Evolutionary conservation across 345 rosid species (phyloP).

Genomic region (Syzygium jambos): DNA sequence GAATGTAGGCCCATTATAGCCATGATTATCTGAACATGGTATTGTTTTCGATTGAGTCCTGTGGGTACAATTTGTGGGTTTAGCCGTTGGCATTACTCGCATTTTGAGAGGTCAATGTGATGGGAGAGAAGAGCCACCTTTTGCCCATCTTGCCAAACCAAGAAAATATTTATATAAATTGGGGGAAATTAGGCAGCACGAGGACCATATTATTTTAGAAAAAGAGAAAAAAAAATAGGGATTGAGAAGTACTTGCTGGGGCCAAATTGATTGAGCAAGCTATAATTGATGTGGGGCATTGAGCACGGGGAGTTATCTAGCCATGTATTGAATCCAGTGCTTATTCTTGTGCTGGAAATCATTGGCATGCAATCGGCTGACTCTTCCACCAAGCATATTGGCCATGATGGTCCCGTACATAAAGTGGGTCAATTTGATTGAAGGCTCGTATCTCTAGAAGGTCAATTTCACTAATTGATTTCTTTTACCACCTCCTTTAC

Average conservation of each 20-base stretch:
- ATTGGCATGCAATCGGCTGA: neutral
- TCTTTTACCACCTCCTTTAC: neutral
- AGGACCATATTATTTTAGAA: neutral
- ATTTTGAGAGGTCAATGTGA: neutral
- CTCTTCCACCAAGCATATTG: no score
- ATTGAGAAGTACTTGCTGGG: neutral
- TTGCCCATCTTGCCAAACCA: neutral
- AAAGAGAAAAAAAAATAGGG: neutral
- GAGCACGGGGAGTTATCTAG: neutral
- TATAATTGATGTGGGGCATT: neutral
- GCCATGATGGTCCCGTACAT: neutral
- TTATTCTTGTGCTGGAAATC: neutral
- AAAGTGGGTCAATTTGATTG: neutral
- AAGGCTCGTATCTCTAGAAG: neutral
- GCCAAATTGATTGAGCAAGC: neutral
- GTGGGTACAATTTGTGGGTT: neutral
- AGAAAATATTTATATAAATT: neutral
- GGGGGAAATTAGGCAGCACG: neutral
- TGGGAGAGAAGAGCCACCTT: neutral
- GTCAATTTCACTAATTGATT: neutral
- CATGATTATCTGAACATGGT: neutral
- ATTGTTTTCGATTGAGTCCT: neutral
- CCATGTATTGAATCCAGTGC: neutral
- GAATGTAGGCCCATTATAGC: neutral
- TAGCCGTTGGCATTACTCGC: neutral